Evolutionary conservation across 306 rosid genomes (phyloP), one percentile per base, ranked within the genome.

Genomic region (Boehmeria nivea): DNA sequence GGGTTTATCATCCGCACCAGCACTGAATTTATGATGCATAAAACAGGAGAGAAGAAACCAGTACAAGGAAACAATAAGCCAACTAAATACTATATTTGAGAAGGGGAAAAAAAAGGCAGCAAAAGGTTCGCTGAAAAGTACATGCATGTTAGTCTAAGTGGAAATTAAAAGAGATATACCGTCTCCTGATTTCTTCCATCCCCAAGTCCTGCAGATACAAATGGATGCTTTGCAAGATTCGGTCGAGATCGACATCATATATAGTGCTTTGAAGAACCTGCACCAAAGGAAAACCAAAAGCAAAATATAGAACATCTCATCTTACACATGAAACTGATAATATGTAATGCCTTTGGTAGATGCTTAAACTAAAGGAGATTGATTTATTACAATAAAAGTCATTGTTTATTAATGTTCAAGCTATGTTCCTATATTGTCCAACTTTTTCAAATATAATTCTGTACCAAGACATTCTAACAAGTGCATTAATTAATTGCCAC

Each of bases 1-100:
- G 31, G 96, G 99, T 63, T 93, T 93, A 71, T 93, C 99, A 85
- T 93, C 99, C 47, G 99, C 95, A 74, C 99, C 99, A 59, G 99
- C 99, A 68, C 99, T 93, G 51, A 57, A 47, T 60, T 51, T 2
- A 40, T n/a, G n/a, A n/a, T n/a, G n/a, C n/a, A n/a, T n/a, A n/a
- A n/a, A n/a, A n/a, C n/a, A n/a, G n/a, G 18, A 64, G 57, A 67
- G 51, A 55, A 66, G 16, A 36, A 60, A 68, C 25, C 31, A 55
- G 50, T 18, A 51, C 49, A 64, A 54, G 34, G 26, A 16, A 64
- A 21, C n/a, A 26, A 45, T 53, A 18, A 16, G 33, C 36, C 18
- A 11, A 43, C 17, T 24, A 15, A 60, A 23, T n/a, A 33, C 4
- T n/a, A n/a, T 50, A 17, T 1, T 23, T 2, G 12, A 13, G 36